Evolutionary conservation across 73 alveolate species (phyloP).

Genomic region (Durusdinium trenchii): DNA sequence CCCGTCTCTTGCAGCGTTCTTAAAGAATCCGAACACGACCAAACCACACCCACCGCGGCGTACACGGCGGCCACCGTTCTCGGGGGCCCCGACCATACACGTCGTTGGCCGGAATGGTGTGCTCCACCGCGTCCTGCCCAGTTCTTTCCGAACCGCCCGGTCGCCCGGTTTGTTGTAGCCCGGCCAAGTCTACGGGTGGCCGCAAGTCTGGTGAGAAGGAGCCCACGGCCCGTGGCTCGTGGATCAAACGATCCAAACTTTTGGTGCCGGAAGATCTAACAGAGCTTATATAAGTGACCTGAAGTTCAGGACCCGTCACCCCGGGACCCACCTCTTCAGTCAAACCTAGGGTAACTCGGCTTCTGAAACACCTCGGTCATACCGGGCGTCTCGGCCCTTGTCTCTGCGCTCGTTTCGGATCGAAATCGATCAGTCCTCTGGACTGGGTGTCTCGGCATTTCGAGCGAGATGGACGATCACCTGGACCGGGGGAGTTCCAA

Average conservation of each 20-base stretch:
- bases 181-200: too few relatives aligned
- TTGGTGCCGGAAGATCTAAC: too few relatives aligned
- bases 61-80: too few relatives aligned
- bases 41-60: too few relatives aligned
- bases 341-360: not conserved
- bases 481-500: not conserved
- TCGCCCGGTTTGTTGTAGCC: too few relatives aligned
- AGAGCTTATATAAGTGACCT: too few relatives aligned
- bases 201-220: too few relatives aligned
- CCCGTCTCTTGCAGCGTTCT: too few relatives aligned
- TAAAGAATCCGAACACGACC: too few relatives aligned
- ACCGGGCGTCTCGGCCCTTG: not conserved
- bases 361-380: not conserved
- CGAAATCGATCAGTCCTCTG: conserved; percentile 16
- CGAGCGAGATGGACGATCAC: conserved; percentile 73
- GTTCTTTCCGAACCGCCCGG: not conserved
- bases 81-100: conserved; percentile 46
- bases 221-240: too few relatives aligned
- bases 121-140: conserved; percentile 87
- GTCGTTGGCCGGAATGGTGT: conserved; percentile 79
- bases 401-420: not conserved
- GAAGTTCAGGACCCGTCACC: too few relatives aligned
- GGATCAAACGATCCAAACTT: too few relatives aligned
- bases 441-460: conserved; percentile 52
- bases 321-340: not conserved